phyloP scores from a whole-genome alignment of 164 flowering plant genomes.

The Dillenia turbinata region DNA sequence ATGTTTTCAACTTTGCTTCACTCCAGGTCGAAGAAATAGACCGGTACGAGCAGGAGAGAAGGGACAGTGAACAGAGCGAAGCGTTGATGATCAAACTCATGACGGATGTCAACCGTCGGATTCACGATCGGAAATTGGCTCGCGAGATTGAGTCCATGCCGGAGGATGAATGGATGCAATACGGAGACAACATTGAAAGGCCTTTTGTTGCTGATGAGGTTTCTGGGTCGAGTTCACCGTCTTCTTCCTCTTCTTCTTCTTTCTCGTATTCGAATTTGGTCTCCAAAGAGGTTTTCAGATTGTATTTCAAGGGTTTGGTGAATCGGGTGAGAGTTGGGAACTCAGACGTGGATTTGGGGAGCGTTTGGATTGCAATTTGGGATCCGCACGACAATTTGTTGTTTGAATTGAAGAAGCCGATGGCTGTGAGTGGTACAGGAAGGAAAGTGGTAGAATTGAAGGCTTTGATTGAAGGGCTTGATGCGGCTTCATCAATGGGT shows the following conservation, averaged over 20 bases:
- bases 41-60: conserved; percentile 25
- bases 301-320: conserved; percentile 71
- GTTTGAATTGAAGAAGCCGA: conserved; percentile 48
- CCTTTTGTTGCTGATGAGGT: conserved; percentile 43
- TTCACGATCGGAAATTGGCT: conserved; percentile 55
- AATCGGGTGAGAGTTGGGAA: conserved; percentile 35
- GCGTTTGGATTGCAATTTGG: conserved; percentile 66
- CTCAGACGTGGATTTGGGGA: conserved; percentile 9
- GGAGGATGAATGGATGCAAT: conserved; percentile 40
- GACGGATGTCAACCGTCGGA: conserved; percentile 37
- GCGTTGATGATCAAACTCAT: conserved; percentile 25
- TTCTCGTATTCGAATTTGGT: not conserved
- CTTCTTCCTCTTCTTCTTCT: conserved; percentile 2
- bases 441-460: conserved; percentile 29
- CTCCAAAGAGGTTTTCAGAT: conserved; percentile 17
- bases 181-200: conserved; percentile 40
- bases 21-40: conserved; percentile 34
- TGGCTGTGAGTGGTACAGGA: conserved; percentile 13
- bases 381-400: conserved; percentile 44
- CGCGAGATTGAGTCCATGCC: conserved; percentile 33
- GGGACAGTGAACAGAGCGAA: conserved; percentile 25
- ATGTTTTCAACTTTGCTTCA: conserved; percentile 5
- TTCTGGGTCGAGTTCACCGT: not conserved
- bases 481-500: conserved; percentile 47
- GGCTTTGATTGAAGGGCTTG: conserved; percentile 71